Percentiles rank a stretch among this genome's conserved stretches.
These are phyloP conservation scores for Rhodocollybia butyracea DNA, from an alignment of 768 basidiomycete genomes.

Conservation along the genomic window DNA sequence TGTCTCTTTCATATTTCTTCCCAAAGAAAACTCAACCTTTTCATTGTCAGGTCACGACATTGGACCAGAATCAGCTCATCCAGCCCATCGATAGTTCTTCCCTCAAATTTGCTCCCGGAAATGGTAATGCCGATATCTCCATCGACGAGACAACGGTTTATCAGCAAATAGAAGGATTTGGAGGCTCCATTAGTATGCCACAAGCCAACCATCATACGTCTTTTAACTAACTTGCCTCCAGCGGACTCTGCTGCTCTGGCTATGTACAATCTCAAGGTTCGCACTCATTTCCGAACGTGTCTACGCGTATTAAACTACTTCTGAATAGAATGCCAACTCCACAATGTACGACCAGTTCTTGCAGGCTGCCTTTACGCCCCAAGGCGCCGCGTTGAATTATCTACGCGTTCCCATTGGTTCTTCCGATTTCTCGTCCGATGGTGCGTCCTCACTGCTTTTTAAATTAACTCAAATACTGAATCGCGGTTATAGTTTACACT, in stretches of 20 bases:
- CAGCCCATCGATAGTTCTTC: neutral
- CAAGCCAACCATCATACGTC: neutral
- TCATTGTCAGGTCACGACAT: neutral
- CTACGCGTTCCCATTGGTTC: conserved; percentile 32
- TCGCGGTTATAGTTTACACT: conserved; percentile 20
- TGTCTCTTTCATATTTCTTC: neutral
- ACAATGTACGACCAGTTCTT: conserved; percentile 24
- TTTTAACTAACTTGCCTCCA: neutral
- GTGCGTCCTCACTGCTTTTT: neutral
- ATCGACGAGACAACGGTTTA: conserved; percentile 8
- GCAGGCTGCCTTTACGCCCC: conserved; percentile 23
- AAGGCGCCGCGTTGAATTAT: conserved; percentile 26
- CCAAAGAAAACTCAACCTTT: neutral
- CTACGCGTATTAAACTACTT: neutral
- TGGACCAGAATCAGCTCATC: neutral
- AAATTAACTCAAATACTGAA: neutral
- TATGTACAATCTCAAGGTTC: conserved; percentile 8
- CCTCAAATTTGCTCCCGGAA: neutral
- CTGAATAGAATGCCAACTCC: conserved; percentile 18
- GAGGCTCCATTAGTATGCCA: conserved; percentile 10
- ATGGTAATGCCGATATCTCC: conserved; percentile 5
- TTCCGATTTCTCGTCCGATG: conserved; percentile 25
- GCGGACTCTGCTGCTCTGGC: conserved; percentile 8
- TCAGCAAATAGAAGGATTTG: conserved; percentile 10
- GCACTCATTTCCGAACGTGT: neutral